Conservation (phyloP, 1,284 basidiomycete genomes). For the Trichosporon sp. region DNA sequence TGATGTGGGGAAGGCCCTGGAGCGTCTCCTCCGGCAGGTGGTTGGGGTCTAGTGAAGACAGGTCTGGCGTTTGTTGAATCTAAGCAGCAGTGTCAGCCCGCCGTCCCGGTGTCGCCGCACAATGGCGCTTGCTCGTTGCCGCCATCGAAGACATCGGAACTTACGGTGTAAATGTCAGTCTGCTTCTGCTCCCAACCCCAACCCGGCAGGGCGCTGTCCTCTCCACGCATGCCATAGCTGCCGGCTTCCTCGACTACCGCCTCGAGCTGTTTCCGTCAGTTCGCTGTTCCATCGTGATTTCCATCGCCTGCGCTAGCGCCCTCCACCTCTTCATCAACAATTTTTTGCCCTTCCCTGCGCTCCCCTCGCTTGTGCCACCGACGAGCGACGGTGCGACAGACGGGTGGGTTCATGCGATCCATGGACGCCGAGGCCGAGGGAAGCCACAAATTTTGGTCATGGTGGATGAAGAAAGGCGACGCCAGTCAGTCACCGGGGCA, state of each 20-base stretch:
- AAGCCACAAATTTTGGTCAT: conserved; percentile 1
- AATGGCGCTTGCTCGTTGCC: background rate
- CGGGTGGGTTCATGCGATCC: background rate
- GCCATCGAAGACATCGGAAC: conserved; percentile 20
- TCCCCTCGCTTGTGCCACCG: background rate
- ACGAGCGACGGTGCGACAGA: background rate
- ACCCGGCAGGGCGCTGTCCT: conserved; percentile 44
- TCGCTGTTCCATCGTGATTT: conserved; percentile 8
- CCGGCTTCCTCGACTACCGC: conserved; percentile 58
- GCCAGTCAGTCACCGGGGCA: background rate
- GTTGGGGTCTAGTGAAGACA: conserved; percentile 75
- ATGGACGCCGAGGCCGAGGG: background rate
- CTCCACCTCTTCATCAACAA: background rate
- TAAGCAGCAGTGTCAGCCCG: conserved; percentile 40
- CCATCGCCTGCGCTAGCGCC: too few species aligned
- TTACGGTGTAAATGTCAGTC: conserved; percentile 96
- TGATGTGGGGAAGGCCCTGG: conserved; percentile 68
- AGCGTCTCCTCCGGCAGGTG: conserved; percentile 57
- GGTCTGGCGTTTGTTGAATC: conserved; percentile 97
- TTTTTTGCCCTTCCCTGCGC: too few species aligned
- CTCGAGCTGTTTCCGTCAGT: conserved; percentile 52
- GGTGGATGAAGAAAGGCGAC: too few species aligned
- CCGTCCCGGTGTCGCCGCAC: background rate
- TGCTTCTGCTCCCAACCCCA: conserved; percentile 88
- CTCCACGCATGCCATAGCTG: conserved; percentile 44